A percentile compares a stretch with the other conserved stretches of the same genome.
Conservation (phyloP, 139 green algal genomes). For the Picochlorum sp. region DNA sequence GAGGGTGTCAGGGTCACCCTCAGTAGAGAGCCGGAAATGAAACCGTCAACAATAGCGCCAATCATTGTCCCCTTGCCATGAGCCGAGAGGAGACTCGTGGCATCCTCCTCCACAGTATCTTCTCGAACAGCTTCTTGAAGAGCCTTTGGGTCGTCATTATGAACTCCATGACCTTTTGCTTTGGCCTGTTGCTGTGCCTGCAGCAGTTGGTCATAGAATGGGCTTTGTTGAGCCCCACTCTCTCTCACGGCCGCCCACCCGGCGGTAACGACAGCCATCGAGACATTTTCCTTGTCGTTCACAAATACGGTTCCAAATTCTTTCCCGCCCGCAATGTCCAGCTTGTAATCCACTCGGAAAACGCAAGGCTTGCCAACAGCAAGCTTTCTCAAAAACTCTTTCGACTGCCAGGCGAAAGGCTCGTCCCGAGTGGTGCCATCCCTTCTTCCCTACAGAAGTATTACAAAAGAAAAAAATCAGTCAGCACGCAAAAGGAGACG, state of each 20-base stretch:
- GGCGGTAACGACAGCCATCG: conserved; percentile 47
- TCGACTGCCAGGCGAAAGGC: conserved; percentile 80
- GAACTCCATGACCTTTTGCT: conserved; percentile 56
- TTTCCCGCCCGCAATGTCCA: conserved; percentile 66
- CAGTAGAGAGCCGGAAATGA: conserved; percentile 67
- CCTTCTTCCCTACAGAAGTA: conserved; percentile 64
- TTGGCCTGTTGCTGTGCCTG: conserved; percentile 64
- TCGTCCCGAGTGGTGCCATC: conserved; percentile 84
- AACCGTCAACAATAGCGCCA: conserved; percentile 73
- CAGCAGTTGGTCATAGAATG: conserved; percentile 74
- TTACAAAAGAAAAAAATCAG: not conserved
- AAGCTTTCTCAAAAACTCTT: conserved; percentile 87
- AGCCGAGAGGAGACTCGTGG: conserved; percentile 39
- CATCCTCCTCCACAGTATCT: conserved; percentile 35
- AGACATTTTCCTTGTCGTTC: conserved; percentile 68
- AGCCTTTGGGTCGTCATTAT: conserved; percentile 60
- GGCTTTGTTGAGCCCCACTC: conserved; percentile 50
- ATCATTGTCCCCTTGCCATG: conserved; percentile 73
- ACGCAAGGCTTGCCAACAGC: conserved; percentile 74
- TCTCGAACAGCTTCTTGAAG: conserved; percentile 32
- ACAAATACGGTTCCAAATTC: conserved; percentile 93
- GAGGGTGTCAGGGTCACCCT: conserved; percentile 65
- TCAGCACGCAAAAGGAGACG: not conserved
- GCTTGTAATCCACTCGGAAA: conserved; percentile 88
- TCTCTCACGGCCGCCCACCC: conserved; percentile 75